phyloP scores from a whole-genome alignment of 2,329 filamentous ascomycete genomes.

The Lasiodiplodia citricola region DNA sequence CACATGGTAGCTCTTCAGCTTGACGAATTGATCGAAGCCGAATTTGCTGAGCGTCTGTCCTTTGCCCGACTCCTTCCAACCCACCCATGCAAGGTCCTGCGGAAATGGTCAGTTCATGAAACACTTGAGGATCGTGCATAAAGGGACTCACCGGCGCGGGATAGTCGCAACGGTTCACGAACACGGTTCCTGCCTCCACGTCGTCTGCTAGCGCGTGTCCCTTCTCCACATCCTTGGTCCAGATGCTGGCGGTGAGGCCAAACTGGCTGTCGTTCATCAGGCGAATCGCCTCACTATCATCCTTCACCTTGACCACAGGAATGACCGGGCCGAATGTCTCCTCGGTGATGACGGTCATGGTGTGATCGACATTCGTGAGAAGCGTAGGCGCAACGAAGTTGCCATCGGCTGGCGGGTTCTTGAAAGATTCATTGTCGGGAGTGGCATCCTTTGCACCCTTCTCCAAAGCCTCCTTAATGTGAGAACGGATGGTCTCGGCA shows the following conservation, averaged over 20 bases:
- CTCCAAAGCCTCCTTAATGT: slow-evolving; percentile 80
- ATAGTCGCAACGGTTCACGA: slow-evolving; percentile 93
- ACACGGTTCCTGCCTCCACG: slow-evolving; percentile 92
- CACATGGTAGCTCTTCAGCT: slow-evolving; percentile 93
- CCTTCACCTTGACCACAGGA: slow-evolving; percentile 82
- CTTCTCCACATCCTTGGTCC: slow-evolving; percentile 83
- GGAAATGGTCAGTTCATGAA: slow-evolving; percentile 32
- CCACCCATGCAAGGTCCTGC: slow-evolving; percentile 92
- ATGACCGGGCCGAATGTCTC: slow-evolving; percentile 96
- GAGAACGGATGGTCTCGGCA: slow-evolving; percentile 75
- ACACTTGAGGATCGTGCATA: slow-evolving; percentile 33
- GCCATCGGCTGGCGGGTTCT: slow-evolving; percentile 72
- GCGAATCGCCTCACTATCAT: slow-evolving; percentile 78
- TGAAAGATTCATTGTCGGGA: slow-evolving; percentile 79
- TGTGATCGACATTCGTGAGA: slow-evolving; percentile 77
- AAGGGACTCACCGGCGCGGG: slow-evolving; percentile 79
- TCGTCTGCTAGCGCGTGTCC: slow-evolving; percentile 78
- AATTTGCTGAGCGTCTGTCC: slow-evolving; percentile 88
- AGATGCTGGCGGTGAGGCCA: slow-evolving; percentile 93
- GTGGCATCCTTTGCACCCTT: slow-evolving; percentile 87
- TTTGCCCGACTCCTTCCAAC: slow-evolving; percentile 96
- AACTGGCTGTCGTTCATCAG: slow-evolving; percentile 97
- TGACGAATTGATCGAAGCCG: slow-evolving; percentile 94
- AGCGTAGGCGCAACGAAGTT: slow-evolving; percentile 91
- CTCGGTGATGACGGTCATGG: slow-evolving; percentile 87